Percentiles rank a stretch among this genome's conserved stretches.
Evolutionary conservation across 345 rosid species (phyloP).

Genomic region (Hypericum androsaemum): DNA sequence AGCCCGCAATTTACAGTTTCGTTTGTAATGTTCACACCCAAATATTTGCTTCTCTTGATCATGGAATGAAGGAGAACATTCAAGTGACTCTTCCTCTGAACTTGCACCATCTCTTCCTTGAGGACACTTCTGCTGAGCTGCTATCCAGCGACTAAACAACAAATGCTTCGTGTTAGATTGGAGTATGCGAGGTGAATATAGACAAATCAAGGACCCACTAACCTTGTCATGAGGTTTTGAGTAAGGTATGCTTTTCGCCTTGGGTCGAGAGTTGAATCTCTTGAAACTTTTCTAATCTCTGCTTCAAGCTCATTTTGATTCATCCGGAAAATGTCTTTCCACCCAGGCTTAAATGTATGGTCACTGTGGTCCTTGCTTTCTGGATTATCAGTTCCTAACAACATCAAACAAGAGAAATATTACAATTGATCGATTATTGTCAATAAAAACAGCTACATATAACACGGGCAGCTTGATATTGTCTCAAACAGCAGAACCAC

Average conservation of each 20-base stretch:
- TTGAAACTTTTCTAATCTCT: conserved; percentile 58
- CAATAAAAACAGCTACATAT: too few relatives aligned
- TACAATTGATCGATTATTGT: too few relatives aligned
- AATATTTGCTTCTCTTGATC: conserved; percentile 39
- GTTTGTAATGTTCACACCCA: conserved; percentile 63
- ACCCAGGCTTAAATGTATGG: conserved; percentile 86
- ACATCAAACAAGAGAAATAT: too few relatives aligned
- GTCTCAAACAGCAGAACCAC: too few relatives aligned
- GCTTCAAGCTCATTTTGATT: conserved; percentile 66
- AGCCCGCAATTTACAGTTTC: conserved; percentile 61
- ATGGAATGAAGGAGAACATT: conserved; percentile 35
- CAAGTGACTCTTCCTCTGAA: conserved; percentile 33
- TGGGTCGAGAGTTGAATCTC: conserved; percentile 55
- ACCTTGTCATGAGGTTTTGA: conserved; percentile 64
- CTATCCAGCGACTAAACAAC: conserved; percentile 54
- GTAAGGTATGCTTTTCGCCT: conserved; percentile 60
- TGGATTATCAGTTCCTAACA: conserved; percentile 39
- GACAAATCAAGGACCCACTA: not conserved
- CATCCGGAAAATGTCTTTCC: conserved; percentile 93
- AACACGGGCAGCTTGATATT: too few relatives aligned
- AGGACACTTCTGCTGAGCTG: conserved; percentile 52
- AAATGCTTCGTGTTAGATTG: too few relatives aligned
- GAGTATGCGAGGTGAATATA: too few relatives aligned
- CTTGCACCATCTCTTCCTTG: conserved; percentile 26
- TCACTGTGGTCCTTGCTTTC: conserved; percentile 59